Base-by-base conservation (phyloP, 257 asterid genomes). In the Prunella vulgaris region DNA sequence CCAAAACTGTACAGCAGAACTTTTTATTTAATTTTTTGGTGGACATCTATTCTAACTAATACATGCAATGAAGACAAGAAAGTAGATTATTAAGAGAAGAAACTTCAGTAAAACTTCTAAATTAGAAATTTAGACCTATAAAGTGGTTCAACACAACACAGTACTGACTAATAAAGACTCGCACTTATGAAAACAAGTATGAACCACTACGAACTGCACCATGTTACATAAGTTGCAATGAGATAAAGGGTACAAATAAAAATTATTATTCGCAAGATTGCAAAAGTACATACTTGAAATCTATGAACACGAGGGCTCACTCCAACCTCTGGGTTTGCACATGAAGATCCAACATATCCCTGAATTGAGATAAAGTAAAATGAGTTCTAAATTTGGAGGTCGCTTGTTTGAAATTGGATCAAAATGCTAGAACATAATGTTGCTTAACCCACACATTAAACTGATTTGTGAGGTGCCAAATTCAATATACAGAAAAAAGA, bases 241-340 rank as follows among this genome's bases (percentile, higher is more conserved):
- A 35, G 56, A 28, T 59, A 27, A 28, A 24, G 6, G 53, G 21
- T 46, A 46, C 20, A 78, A 3, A 32, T 35, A 62, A 5, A 67
- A 66, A 22, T 56, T 15, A 56, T 53, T 10, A 61, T 71, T 73
- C 22, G 20, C 44, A 58, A 48, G 57, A 67, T 69, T 61, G 57
- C 40, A 70, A 38, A 58, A 64, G 54, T 68, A 75, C 90, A 65
- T 86, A 94, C 99, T 73, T 87, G 88, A 77, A 78, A 83, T 82
- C 95, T 83, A 71, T 88, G 90, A 74, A 70, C 83, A 8, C 84
- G 93, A 57, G 90, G 93, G 69, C 91, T 91, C 77, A 75, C 79
- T 73, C 88, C 89, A 74, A 79, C 86, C 77, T 81, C 90, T 70
- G 78, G 78, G 80, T 76, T 72, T 49, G 82, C 78, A 76, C 84